These are phyloP conservation scores for Trametes sp. DNA, from an alignment of 1,284 basidiomycete species.

Conservation along the genomic window DNA sequence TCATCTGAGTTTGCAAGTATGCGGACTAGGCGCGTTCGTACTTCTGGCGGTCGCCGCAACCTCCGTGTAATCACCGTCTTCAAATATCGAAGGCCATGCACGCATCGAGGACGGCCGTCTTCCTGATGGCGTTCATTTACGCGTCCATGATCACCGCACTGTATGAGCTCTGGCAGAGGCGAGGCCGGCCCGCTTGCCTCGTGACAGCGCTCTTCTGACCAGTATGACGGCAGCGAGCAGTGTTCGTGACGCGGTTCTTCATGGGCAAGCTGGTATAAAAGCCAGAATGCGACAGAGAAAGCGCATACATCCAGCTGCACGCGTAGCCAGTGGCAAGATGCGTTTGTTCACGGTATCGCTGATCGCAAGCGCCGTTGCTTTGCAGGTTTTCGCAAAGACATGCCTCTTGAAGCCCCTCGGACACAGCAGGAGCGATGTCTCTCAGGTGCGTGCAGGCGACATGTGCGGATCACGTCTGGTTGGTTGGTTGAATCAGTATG, in stretches of 20 bases:
- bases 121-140: not conserved
- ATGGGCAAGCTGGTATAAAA: constrained; percentile 4
- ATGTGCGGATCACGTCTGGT: not conserved
- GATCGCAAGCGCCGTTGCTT: not conserved
- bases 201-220: constrained; percentile 21
- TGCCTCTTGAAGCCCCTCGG: constrained; percentile 51
- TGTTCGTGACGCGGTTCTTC: constrained; percentile 9
- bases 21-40: not conserved
- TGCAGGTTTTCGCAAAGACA: constrained; percentile 11
- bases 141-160: not conserved
- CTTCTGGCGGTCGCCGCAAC: not conserved
- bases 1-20: not conserved
- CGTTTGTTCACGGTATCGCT: not conserved
- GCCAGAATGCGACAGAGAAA: too few relatives aligned
- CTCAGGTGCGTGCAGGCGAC: constrained; percentile 41
- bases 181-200: constrained; percentile 21
- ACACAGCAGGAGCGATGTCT: constrained; percentile 51
- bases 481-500: not conserved
- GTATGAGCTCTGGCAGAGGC: not conserved
- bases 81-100: not conserved
- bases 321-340: not conserved
- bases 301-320: not conserved
- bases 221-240: constrained; percentile 18
- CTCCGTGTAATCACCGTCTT: not conserved
- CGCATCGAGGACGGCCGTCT: not conserved